phyloP scores from a whole-genome alignment of 225 moss, liverwort and hornwort species.

The Bryoerythrophyllum caledonicum region DNA sequence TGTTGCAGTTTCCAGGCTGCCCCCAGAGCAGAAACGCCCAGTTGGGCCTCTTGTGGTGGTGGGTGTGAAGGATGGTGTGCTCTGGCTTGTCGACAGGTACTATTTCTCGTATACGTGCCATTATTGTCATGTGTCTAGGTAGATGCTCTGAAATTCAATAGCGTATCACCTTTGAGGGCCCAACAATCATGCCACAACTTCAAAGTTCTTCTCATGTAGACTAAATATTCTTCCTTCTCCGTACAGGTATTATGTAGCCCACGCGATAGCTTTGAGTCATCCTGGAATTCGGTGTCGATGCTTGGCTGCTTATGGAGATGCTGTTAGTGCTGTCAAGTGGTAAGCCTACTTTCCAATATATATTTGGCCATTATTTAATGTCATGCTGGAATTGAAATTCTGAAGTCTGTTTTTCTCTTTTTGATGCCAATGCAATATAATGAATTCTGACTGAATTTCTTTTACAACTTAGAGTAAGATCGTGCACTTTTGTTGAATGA shows the following conservation, averaged over 20 bases:
- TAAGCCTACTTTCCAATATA: slow-evolving; percentile 31
- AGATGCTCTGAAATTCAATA: slow-evolving; percentile 4
- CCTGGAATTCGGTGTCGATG: slow-evolving; percentile 99
- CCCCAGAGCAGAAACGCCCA: slow-evolving; percentile 94
- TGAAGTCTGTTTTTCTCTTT: neutral
- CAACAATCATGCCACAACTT: neutral
- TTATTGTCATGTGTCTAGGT: neutral
- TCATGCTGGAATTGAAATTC: neutral
- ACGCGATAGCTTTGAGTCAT: slow-evolving; percentile 89
- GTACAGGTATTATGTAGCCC: slow-evolving; percentile 91
- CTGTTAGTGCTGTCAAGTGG: slow-evolving; percentile 99
- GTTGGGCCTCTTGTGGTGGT: slow-evolving; percentile 91
- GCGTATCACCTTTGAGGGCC: neutral
- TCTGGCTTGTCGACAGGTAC: slow-evolving; percentile 99
- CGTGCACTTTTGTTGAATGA: slow-evolving; percentile 22
- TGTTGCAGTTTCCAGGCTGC: slow-evolving; percentile 91
- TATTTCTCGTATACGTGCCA: slow-evolving; percentile 30
- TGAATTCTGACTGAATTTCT: slow-evolving; percentile 7
- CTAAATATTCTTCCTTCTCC: slow-evolving; percentile 14
- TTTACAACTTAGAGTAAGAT: neutral
- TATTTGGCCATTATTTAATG: slow-evolving; percentile 5
- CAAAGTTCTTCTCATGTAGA: neutral
- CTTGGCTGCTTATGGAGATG: slow-evolving; percentile 98
- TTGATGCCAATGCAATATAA: neutral
- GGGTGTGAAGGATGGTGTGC: slow-evolving; percentile 95